Evolutionary conservation across 2,329 filamentous ascomycete genomes (phyloP).

Genomic region (Pseudocercospora pini-densiflorae): DNA sequence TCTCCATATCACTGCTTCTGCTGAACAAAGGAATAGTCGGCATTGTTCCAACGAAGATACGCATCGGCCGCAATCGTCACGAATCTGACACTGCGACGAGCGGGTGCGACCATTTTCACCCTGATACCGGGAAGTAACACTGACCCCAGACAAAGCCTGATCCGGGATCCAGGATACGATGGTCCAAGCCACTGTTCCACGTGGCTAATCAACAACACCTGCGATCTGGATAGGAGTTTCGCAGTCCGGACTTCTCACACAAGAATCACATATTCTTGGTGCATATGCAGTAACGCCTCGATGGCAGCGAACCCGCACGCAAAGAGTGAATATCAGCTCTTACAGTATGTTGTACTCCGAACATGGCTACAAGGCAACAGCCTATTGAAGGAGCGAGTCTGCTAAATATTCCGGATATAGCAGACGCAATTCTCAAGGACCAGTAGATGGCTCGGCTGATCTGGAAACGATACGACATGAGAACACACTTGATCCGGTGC

Average conservation of each 20-base stretch:
- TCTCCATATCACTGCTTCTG: background rate
- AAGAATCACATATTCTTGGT: background rate
- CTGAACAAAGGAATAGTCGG: background rate
- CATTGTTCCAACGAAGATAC: background rate
- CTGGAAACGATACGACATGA: constrained; percentile 4
- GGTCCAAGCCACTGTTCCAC: background rate
- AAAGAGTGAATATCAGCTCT: constrained; percentile 3
- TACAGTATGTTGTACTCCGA: background rate
- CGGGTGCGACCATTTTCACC: no score
- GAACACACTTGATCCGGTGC: background rate
- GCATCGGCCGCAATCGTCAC: background rate
- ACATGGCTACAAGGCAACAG: background rate
- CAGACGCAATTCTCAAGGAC: background rate
- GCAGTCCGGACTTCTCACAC: background rate
- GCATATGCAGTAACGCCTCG: background rate
- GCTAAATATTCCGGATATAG: background rate
- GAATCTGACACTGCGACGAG: background rate
- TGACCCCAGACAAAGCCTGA: background rate
- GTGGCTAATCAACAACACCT: constrained; percentile 6
- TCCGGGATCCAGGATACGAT: background rate
- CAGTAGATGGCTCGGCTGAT: background rate
- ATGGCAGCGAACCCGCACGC: background rate
- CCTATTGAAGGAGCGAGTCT: background rate
- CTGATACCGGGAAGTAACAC: background rate
- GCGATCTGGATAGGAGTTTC: background rate